Evolutionary conservation across 2,329 filamentous ascomycete genomes (phyloP), one percentile per base, ranked within the genome.

Genomic region (Aspergillus alliaceus): DNA sequence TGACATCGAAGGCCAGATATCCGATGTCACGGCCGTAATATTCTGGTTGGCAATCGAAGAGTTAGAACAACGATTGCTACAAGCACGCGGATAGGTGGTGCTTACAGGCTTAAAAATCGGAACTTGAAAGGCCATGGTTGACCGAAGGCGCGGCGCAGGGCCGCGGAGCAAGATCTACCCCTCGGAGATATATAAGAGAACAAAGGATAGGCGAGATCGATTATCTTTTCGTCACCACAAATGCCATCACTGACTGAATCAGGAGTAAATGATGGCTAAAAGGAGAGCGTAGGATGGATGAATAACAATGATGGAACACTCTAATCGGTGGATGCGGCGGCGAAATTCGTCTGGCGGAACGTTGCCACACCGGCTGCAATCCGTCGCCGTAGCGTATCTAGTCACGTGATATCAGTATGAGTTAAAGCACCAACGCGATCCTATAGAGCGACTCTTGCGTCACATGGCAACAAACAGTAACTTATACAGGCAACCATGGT

Each of bases 111-210:
- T 68, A 60, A 74, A 74, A 64, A 79, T 70, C 62, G 80, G 75
- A 64, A 77, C 72, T 69, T 80, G 79, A 66, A 82, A 80, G 69
- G 80, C 80, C 82, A 83, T 83, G 67, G 59, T 77, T 67, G 66
- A 69, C 68, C 62, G 63, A 64, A 64, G 50, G 59, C 66, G 71
- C 73, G 73, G 74, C 73, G 59, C 73, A 68, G 50, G 70, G 74
- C 74, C 74, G 73, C 71, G 60, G 59, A 46, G 53, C 39, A 27
- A 40, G 39, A 55, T 46, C 49, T 42, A 55, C 48, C 64, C 65
- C 64, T 62, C 53, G 48, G 35, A 22, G 34, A 50, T 18, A 47
- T 44, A 49, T 22, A 42, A 35, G 42, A 53, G 15, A 47, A 44
- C 6, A 34, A 42, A 53, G 27, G 47, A 20, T 40, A 52, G 12